Conservation (phyloP, 768 basidiomycete genomes). For the Panaeolus cyanescens region DNA sequence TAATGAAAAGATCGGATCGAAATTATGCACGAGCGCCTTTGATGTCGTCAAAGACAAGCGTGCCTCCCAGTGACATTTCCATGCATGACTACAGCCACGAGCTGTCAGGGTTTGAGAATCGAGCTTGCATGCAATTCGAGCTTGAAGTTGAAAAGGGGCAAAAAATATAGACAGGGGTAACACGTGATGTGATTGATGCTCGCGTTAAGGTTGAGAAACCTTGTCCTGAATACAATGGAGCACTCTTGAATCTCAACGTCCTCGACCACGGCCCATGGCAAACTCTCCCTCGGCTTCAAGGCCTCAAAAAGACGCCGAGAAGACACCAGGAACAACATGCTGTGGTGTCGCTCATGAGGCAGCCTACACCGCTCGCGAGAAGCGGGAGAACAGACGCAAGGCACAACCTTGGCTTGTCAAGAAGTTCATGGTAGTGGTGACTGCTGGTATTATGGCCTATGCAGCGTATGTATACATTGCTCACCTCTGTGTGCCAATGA, state of each 20-base stretch:
- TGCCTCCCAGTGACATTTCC: too few relatives aligned
- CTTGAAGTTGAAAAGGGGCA: background rate
- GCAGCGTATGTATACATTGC: conserved; percentile 78
- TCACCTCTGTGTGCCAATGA: conserved; percentile 69
- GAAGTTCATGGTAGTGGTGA: conserved; percentile 67
- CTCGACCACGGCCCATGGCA: background rate
- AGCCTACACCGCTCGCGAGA: conserved; percentile 36
- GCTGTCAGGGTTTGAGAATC: background rate
- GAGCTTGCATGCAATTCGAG: background rate
- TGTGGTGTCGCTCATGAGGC: conserved; percentile 61
- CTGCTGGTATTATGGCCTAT: conserved; percentile 64
- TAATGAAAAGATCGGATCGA: too few relatives aligned
- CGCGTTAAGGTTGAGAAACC: background rate
- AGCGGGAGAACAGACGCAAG: conserved; percentile 36
- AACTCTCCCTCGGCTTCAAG: background rate
- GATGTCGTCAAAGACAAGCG: too few relatives aligned
- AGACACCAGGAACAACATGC: conserved; percentile 25
- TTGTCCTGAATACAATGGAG: too few relatives aligned
- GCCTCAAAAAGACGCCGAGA: background rate
- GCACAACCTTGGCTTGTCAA: conserved; percentile 75
- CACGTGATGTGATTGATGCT: background rate
- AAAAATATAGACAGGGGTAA: background rate
- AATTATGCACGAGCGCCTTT: too few relatives aligned
- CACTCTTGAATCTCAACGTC: background rate
- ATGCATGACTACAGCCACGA: background rate